Base-by-base conservation (phyloP, 441 rosid species). In the Euphorbia schlechtendalii region DNA sequence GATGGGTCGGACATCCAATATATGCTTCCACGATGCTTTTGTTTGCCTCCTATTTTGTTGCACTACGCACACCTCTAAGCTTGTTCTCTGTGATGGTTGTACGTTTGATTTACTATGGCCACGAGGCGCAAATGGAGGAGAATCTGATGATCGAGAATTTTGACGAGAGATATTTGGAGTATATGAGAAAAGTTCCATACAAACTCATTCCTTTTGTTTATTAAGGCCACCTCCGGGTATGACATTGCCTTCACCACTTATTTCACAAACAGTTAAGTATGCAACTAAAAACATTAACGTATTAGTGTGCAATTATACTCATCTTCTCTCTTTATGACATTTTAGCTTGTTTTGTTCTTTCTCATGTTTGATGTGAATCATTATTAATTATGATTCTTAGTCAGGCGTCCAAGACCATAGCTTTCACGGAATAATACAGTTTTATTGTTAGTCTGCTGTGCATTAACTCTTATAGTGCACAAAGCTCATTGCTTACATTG, bases 1-100 rank as follows among this genome's bases (percentile, higher is more conserved):
- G 98, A 70, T 89, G 88, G 95, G 84, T 87, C 60, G 71, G 91
- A 56, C 98, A 92, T 76, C 96, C 96, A 0, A 80, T 89, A 62
- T 87, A 89, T 68, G 86, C 89, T 2, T 92, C 96, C 45, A 82
- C 87, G 1, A 79, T 92, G 80, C 89, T 89, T 77, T 78, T 92
- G 65, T 84, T 92, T 41, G 83, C 75, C 0, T 65, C 84, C 38
- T 86, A 86, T 75, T 89, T 82, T 74, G 51, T 76, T 59, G 86
- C 96, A 3, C 86, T 86, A 56, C 84, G 84, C 58, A 93, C 96
- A 8, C 95, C 93, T 73, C 72, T 86, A 80, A 92, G 98, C 72
- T 68, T 80, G 73, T 70, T 87, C 61, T 86, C 87, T 78, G 73
- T 86, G 58, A 75, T 78, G 38, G 86, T 73, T 0, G 86, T 84